Conservation (phyloP, 352 stramenopile species). For the Albugo candida region DNA sequence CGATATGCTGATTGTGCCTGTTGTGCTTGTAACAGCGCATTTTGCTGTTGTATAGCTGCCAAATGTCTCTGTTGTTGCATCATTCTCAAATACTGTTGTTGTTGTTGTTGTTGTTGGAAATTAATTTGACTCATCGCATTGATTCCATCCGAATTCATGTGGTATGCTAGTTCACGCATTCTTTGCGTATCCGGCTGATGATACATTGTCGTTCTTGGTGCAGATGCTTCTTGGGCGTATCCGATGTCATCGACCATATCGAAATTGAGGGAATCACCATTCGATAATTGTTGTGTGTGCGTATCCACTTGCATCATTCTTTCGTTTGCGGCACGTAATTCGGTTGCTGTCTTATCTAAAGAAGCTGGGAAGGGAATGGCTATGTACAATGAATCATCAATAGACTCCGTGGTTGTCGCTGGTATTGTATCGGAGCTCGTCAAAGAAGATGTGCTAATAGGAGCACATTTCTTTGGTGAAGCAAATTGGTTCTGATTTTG, state of each 20-base stretch:
- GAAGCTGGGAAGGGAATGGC: constrained; percentile 64
- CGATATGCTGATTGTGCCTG: constrained; percentile 2
- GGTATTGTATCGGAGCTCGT: constrained; percentile 13
- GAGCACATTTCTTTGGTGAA: not conserved
- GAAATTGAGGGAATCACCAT: constrained; percentile 13
- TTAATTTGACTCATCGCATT: constrained; percentile 41
- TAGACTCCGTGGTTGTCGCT: constrained; percentile 7
- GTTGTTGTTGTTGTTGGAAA: constrained; percentile 49
- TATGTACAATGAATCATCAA: not conserved
- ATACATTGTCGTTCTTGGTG: constrained; percentile 13
- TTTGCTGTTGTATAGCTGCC: constrained; percentile 17
- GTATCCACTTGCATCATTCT: constrained; percentile 8
- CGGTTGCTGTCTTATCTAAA: constrained; percentile 28
- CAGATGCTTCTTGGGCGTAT: constrained; percentile 7
- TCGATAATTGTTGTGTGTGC: constrained; percentile 12
- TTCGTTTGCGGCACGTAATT: constrained; percentile 4
- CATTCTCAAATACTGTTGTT: constrained; percentile 67
- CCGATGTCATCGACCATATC: constrained; percentile 3
- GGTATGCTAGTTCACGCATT: constrained; percentile 36
- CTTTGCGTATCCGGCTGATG: constrained; percentile 33
- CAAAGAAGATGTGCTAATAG: not conserved
- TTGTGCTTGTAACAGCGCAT: constrained; percentile 13
- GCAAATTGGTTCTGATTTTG: constrained; percentile 5
- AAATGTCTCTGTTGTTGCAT: constrained; percentile 20
- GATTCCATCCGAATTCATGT: constrained; percentile 30